Evolutionary conservation across 2,329 filamentous ascomycete species (phyloP).

Genomic region (Cladophialophora chaetospira): DNA sequence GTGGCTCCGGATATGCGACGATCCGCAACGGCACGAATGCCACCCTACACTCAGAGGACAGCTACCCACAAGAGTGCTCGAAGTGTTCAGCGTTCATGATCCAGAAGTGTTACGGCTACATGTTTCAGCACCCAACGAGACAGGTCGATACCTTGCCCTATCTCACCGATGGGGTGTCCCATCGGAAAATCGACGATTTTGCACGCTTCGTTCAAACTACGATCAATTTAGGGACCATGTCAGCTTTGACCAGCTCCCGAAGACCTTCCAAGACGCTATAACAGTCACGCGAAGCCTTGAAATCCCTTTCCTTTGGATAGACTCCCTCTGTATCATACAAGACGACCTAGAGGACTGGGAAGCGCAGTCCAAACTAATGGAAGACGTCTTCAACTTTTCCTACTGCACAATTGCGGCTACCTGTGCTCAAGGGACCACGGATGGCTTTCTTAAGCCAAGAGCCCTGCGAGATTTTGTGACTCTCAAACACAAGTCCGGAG

Average conservation of each 20-base stretch:
- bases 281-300: not conserved
- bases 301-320: not conserved
- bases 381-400: not conserved
- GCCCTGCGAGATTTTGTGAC: not conserved
- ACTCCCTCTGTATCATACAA: not conserved
- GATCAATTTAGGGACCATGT: not conserved
- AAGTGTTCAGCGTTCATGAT: too few relatives aligned
- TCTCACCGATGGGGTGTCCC: not conserved
- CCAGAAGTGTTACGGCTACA: too few relatives aligned
- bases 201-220: not conserved
- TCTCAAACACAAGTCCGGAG: not conserved
- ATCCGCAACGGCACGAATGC: too few relatives aligned
- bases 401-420: not conserved
- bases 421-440: not conserved
- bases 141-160: not conserved
- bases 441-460: not conserved
- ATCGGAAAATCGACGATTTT: not conserved
- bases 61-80: too few relatives aligned
- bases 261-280: not conserved
- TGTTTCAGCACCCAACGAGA: too few relatives aligned
- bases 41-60: too few relatives aligned
- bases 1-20: too few relatives aligned
- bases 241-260: not conserved
- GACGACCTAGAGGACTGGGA: not conserved
- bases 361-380: not conserved